A percentile compares a stretch with the other conserved stretches of the same genome.
phyloP scores from a whole-genome alignment of 345 rosid genomes.

The Capsella bursapastoris region DNA sequence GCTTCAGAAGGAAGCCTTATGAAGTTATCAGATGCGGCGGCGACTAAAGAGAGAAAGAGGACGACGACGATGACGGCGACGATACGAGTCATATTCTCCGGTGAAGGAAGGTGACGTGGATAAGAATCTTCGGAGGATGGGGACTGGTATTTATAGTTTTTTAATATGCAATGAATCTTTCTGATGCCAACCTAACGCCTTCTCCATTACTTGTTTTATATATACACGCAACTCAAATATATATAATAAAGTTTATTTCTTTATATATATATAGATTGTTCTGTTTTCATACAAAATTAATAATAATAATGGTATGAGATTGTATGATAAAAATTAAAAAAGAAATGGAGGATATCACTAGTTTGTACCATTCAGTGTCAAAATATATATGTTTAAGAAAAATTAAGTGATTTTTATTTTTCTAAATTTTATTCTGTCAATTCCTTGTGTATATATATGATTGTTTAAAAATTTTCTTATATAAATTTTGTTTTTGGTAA shows the following conservation, averaged over 20 bases:
- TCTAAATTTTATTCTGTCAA: no score
- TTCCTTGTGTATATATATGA: no score
- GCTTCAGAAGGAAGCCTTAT: constrained; percentile 71
- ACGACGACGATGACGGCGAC: no score
- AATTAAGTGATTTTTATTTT: no score
- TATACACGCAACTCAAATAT: constrained; percentile 21
- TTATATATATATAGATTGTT: neutral
- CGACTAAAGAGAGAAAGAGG: constrained; percentile 14
- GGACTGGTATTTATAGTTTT: constrained; percentile 13
- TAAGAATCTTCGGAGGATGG: constrained; percentile 21
- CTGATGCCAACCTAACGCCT: constrained; percentile 26
- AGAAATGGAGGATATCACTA: no score
- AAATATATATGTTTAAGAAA: no score
- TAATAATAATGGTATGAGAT: no score
- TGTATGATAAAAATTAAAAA: no score
- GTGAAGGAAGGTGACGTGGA: constrained; percentile 32
- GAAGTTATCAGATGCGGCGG: constrained; percentile 45
- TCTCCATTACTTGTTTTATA: constrained; percentile 1
- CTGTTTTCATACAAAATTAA: neutral
- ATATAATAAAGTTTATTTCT: neutral
- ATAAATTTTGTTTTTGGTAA: no score
- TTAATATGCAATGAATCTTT: constrained; percentile 19
- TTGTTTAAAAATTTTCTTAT: no score
- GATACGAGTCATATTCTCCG: neutral
- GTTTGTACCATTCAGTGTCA: no score